Evolutionary conservation across 805 yeast genomes (phyloP), one percentile per base, ranked within the genome.

Genomic region (Schizosaccharomyces japonicus): DNA sequence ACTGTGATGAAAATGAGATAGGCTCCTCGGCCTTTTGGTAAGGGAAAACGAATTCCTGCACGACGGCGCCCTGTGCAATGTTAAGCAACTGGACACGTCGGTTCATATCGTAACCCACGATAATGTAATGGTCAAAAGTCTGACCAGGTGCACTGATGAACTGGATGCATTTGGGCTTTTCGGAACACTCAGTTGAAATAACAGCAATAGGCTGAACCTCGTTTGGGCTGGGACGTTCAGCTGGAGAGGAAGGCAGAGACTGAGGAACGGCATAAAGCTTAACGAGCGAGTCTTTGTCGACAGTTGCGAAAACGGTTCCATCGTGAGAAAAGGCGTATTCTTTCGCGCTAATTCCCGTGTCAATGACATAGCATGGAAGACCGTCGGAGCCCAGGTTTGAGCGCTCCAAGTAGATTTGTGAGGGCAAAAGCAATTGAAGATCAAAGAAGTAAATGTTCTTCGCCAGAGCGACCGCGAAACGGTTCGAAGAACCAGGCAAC

Each of bases 291-390:
- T 36, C 42, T 23, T 36, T 36, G 27, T 36, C 42, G 3, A 36
- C 42, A 11, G 42, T 36, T 8, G 42, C 42, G 26, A 36, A 36
- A 8, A 36, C 42, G 10, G 42, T 36, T 13, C 42, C 42, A 36
- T 36, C 42, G 23, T 17, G 15, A 19, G 42, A 36, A 17, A 36
- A 36, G 42, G 17, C 42, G 7, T 36, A 36, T 36, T 36, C 42
- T 23, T 36, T 36, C 6, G 42, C 42, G n/a, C 42, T 36, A 36
- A 36, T 36, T 8, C 42, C 42, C 4, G 42, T 36, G 5, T 36
- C 42, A 4, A 36, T 36, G 28, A 36, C n/a, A 36, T 19, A 36
- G 42, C 42, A 36, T 8, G 42, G 42, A 7, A 36, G 23, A 7
- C 23, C 27, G 6, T 36, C 27, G 23, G 23, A 19, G 23, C 13